phyloP scores from a whole-genome alignment of 805 yeast species.

The Metschnikowia orientalis region DNA sequence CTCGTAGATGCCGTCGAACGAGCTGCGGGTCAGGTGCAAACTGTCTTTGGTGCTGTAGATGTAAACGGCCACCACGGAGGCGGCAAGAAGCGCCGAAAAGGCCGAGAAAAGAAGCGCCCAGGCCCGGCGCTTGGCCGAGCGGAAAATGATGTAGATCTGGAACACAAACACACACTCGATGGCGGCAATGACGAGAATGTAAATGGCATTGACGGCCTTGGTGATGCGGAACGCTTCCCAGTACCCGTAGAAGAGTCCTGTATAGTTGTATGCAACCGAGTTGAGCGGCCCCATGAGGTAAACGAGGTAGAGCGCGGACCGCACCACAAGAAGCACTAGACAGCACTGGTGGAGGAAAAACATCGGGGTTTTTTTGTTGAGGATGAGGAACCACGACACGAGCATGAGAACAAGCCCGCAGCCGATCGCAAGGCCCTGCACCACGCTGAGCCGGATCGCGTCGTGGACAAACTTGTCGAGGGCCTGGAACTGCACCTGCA shows the following conservation, averaged over 20 bases:
- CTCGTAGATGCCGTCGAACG: constrained; percentile 2
- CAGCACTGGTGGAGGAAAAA: constrained; percentile 69
- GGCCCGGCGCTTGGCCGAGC: constrained; percentile 46
- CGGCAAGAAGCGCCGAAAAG: constrained; percentile 40
- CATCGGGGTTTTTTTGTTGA: constrained; percentile 58
- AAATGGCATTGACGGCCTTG: constrained; percentile 60
- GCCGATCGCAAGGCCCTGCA: constrained; percentile 16
- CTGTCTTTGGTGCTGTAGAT: constrained; percentile 47
- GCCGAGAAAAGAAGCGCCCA: constrained; percentile 38
- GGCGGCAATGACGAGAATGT: constrained; percentile 52
- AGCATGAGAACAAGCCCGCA: constrained; percentile 14
- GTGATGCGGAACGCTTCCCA: constrained; percentile 41
- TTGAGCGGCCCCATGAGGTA: constrained; percentile 52
- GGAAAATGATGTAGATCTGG: constrained; percentile 70
- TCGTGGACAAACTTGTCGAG: constrained; percentile 7
- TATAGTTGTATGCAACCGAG: constrained; percentile 41
- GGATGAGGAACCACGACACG: constrained; percentile 20
- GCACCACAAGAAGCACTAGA: constrained; percentile 51
- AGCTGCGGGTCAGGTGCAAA: constrained; percentile 20
- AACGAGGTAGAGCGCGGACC: constrained; percentile 55
- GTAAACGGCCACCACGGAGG: constrained; percentile 57
- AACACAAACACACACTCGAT: constrained; percentile 64
- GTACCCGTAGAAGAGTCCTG: constrained; percentile 27
- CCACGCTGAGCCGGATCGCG: constrained; percentile 9
- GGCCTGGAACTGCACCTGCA: constrained; percentile 9